A percentile compares a stretch with the other conserved stretches of the same genome.
Conservation (phyloP, 2,329 filamentous ascomycete genomes). For the Tolypocladium pustulatum region DNA sequence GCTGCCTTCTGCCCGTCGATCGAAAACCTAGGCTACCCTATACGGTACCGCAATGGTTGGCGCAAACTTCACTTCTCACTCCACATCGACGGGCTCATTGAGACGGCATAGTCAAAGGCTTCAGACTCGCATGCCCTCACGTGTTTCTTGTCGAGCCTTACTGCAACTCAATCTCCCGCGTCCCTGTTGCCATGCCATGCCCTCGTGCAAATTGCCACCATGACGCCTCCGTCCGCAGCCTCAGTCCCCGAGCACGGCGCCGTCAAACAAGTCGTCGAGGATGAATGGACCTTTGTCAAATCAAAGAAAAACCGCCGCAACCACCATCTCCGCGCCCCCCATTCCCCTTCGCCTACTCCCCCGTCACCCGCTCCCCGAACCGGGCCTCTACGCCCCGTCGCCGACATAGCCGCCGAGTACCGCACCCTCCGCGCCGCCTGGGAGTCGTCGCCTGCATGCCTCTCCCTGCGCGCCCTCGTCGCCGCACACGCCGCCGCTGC, state of each 20-base stretch:
- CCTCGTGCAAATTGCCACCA: not conserved
- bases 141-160: not conserved
- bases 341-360: not conserved
- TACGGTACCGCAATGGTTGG: no score
- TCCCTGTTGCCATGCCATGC: not conserved
- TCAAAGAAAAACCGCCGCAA: not conserved
- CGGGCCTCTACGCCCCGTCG: slow-evolving; percentile 8
- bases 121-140: not conserved
- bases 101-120: not conserved
- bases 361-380: not conserved
- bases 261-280: not conserved
- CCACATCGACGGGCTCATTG: not conserved
- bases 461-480: slow-evolving; percentile 23
- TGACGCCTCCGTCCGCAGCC: not conserved
- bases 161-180: not conserved
- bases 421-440: slow-evolving; percentile 14
- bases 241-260: not conserved
- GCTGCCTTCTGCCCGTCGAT: no score
- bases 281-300: not conserved
- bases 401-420: slow-evolving; percentile 20
- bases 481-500: slow-evolving; percentile 10
- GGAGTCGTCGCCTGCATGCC: slow-evolving; percentile 15
- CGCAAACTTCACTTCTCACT: not conserved
- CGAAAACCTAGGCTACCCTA: no score
- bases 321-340: slow-evolving; percentile 3